phyloP scores from a whole-genome alignment of 768 basidiomycete species.

The Suillus placidus region DNA sequence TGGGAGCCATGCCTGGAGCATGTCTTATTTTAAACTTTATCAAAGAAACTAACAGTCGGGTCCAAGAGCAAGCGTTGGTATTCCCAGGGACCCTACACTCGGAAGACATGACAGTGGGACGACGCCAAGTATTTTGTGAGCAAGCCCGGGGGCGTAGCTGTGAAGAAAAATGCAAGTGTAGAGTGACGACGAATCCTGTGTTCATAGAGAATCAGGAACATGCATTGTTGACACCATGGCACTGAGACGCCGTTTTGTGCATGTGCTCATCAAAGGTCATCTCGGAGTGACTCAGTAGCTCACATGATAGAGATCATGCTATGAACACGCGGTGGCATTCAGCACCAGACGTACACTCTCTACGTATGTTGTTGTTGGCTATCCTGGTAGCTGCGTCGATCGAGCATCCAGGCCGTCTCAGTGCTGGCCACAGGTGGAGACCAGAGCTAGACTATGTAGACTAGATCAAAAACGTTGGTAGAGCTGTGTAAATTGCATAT shows the following conservation, averaged over 20 bases:
- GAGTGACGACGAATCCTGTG: not conserved
- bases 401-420: not conserved
- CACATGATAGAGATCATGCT: not conserved
- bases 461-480: not conserved
- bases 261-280: not conserved
- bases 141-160: not conserved
- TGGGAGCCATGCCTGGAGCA: not conserved
- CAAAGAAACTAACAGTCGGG: not conserved
- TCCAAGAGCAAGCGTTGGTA: not conserved
- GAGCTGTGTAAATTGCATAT: not conserved
- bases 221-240: not conserved
- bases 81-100: not conserved
- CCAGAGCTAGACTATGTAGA: not conserved
- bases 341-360: not conserved
- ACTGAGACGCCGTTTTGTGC: not conserved
- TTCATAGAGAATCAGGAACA: not conserved
- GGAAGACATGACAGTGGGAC: not conserved
- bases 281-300: not conserved
- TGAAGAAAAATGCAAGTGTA: constrained; percentile 1
- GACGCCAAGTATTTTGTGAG: not conserved
- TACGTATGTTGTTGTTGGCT: not conserved
- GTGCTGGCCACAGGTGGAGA: not conserved
- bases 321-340: not conserved
- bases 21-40: constrained; percentile 1
- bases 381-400: not conserved